Percentiles rank a stretch among this genome's conserved stretches.
phyloP scores from a whole-genome alignment of 2,329 filamentous ascomycete species.

The Nemania serpens region DNA sequence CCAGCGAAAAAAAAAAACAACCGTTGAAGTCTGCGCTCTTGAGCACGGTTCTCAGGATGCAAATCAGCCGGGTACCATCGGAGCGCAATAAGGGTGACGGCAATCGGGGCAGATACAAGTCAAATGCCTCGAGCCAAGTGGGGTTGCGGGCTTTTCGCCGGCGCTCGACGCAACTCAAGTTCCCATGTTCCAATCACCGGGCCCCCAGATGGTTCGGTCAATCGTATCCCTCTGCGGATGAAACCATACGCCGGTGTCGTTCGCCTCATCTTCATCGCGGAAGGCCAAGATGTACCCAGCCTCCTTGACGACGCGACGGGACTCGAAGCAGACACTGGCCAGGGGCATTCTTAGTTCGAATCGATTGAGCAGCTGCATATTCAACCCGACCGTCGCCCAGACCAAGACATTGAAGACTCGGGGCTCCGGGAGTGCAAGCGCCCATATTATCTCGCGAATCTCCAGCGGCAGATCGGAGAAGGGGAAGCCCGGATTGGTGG shows the following conservation, averaged over 20 bases:
- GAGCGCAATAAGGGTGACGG: too few species aligned
- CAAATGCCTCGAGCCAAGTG: too few species aligned
- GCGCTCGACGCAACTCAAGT: neutral
- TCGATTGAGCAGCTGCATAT: slow-evolving; percentile 37
- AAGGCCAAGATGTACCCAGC: slow-evolving; percentile 38
- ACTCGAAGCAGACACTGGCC: slow-evolving; percentile 37
- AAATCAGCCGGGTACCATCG: too few species aligned
- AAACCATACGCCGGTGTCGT: slow-evolving; percentile 39
- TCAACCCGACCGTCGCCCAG: slow-evolving; percentile 31
- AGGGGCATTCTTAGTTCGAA: slow-evolving; percentile 33
- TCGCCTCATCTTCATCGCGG: slow-evolving; percentile 34
- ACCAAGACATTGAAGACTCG: slow-evolving; percentile 35
- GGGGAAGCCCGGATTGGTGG: slow-evolving; percentile 9
- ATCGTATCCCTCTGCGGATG: slow-evolving; percentile 33
- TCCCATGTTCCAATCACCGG: slow-evolving; percentile 29
- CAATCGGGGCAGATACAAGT: too few species aligned
- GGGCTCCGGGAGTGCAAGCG: slow-evolving; percentile 33
- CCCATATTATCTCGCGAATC: slow-evolving; percentile 39
- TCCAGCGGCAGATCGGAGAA: slow-evolving; percentile 36
- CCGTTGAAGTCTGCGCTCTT: too few species aligned
- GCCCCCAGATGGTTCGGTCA: slow-evolving; percentile 37
- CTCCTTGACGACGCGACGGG: slow-evolving; percentile 34
- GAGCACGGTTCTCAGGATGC: too few species aligned
- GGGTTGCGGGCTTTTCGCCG: neutral
- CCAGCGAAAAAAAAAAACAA: too few species aligned